Conservation (phyloP, 2,329 filamentous ascomycete species). For the Aspergillus pseudonomiae region DNA sequence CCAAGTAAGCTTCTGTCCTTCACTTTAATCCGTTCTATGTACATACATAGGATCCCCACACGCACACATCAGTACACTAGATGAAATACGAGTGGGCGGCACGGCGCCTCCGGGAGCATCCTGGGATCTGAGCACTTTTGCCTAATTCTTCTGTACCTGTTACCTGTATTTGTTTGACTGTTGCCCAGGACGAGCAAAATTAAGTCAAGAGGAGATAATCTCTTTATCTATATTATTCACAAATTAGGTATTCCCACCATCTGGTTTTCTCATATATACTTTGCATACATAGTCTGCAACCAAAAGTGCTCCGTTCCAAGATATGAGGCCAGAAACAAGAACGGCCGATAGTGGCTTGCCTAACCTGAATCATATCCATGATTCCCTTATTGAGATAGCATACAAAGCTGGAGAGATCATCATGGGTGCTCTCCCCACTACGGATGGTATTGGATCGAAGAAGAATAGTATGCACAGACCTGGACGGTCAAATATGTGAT, state of each 20-base stretch:
- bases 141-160: background rate
- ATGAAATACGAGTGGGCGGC: too few relatives aligned
- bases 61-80: too few relatives aligned
- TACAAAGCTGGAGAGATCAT: slow-evolving; percentile 47
- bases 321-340: background rate
- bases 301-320: background rate
- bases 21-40: too few relatives aligned
- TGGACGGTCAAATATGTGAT: background rate
- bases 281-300: background rate
- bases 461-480: slow-evolving; percentile 44
- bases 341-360: slow-evolving; percentile 6
- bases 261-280: background rate
- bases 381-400: slow-evolving; percentile 44
- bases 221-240: background rate
- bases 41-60: too few relatives aligned
- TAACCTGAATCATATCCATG: slow-evolving; percentile 47
- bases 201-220: background rate
- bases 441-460: slow-evolving; percentile 44
- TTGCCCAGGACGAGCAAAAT: background rate
- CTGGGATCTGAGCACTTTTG: too few relatives aligned
- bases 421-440: slow-evolving; percentile 44
- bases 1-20: too few relatives aligned
- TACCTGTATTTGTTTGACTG: background rate
- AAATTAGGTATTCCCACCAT: background rate
- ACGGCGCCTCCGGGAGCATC: too few relatives aligned